Percentiles rank a stretch among this genome's conserved stretches.
Evolutionary conservation across 1,139 yeast genomes (phyloP).

Genomic region (Taphrina pruni): DNA sequence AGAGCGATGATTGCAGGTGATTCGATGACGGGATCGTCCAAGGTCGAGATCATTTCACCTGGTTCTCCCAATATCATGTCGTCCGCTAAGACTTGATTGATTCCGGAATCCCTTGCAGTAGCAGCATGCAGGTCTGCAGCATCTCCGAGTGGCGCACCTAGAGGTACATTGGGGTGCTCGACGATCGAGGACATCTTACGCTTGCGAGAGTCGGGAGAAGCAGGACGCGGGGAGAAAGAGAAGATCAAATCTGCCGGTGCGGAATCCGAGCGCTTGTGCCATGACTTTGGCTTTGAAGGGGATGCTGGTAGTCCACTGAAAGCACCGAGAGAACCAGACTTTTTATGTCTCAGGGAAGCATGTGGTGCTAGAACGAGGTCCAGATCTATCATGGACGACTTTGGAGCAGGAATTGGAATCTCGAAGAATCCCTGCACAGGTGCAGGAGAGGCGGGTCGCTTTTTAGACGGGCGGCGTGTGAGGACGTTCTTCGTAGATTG

Average conservation of each 20-base stretch:
- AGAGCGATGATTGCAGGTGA: slow-evolving; percentile 13
- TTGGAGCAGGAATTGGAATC: slow-evolving; percentile 17
- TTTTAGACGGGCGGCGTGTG: slow-evolving; percentile 36
- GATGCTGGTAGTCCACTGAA: slow-evolving; percentile 36
- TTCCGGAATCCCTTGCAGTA: slow-evolving; percentile 5
- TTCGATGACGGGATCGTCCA: not conserved
- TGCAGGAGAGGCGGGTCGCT: slow-evolving; percentile 19
- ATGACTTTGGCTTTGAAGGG: slow-evolving; percentile 26
- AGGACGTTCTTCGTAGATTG: slow-evolving; percentile 37
- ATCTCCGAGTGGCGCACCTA: slow-evolving; percentile 9
- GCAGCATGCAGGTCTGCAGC: not conserved
- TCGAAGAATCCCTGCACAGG: slow-evolving; percentile 7
- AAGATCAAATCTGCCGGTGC: slow-evolving; percentile 38
- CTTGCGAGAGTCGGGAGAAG: slow-evolving; percentile 37
- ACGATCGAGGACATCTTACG: slow-evolving; percentile 39
- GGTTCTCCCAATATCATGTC: slow-evolving; percentile 34
- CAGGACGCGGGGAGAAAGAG: slow-evolving; percentile 35
- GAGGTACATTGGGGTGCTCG: slow-evolving; percentile 24
- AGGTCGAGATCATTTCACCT: slow-evolving; percentile 28
- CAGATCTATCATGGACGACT: slow-evolving; percentile 29
- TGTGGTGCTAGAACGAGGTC: slow-evolving; percentile 33
- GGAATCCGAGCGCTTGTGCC: slow-evolving; percentile 34
- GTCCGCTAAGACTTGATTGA: slow-evolving; percentile 8
- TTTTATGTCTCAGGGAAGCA: slow-evolving; percentile 31
- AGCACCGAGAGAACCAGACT: slow-evolving; percentile 34